Evolutionary conservation across 768 basidiomycete genomes (phyloP).

Genomic region (Coprinellus micaceus): DNA sequence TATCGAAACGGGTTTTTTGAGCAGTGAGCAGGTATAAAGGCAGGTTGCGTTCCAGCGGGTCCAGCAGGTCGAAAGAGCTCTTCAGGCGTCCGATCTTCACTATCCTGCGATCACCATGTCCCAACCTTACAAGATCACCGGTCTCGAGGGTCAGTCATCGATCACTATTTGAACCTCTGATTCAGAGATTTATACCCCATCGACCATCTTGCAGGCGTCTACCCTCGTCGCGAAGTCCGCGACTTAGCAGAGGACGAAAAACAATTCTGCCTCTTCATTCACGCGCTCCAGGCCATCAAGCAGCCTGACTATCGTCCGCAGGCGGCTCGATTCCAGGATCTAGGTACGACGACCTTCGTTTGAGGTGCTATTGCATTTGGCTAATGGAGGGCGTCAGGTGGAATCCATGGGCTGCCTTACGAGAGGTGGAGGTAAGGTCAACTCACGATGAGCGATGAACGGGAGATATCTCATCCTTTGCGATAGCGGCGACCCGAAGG

Average conservation of each 20-base stretch:
- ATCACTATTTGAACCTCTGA: neutral
- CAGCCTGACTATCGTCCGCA: neutral
- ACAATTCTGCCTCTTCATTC: neutral
- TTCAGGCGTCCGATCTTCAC: neutral
- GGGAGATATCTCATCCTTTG: neutral
- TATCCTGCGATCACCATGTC: neutral
- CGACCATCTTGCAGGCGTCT: neutral
- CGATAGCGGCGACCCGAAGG: neutral
- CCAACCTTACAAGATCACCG: neutral
- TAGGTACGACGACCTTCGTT: neutral
- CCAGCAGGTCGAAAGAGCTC: neutral
- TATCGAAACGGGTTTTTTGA: neutral
- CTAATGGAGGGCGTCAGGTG: neutral
- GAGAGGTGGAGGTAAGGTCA: neutral
- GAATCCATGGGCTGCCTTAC: neutral
- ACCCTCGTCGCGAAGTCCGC: neutral
- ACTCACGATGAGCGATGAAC: neutral
- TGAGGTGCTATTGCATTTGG: neutral
- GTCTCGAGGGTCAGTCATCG: neutral
- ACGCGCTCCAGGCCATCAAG: neutral
- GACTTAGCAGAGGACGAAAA: neutral
- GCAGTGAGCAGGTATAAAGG: neutral
- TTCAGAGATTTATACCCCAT: neutral
- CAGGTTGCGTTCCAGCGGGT: neutral
- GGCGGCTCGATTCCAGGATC: neutral